Percentiles rank a stretch among this genome's conserved stretches.
phyloP scores from a whole-genome alignment of 495 filamentous ascomycete species.

The Penicillium silybi region DNA sequence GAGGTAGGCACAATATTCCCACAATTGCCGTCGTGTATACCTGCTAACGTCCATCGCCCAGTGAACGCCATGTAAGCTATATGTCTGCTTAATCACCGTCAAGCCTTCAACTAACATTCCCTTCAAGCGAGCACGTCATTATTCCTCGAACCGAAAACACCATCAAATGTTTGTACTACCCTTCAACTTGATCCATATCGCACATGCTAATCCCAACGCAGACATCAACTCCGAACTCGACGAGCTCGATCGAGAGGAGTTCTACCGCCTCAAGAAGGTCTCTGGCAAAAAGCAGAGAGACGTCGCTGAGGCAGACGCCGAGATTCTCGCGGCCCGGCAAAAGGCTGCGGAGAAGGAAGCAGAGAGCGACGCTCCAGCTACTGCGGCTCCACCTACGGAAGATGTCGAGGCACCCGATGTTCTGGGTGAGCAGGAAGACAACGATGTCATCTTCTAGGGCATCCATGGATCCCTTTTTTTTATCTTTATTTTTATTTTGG shows the following conservation, averaged over 20 bases:
- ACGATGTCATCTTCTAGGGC: conserved; percentile 88
- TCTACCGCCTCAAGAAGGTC: conserved; percentile 97
- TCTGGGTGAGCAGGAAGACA: conserved; percentile 80
- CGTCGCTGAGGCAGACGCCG: conserved; percentile 66
- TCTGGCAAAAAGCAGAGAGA: conserved; percentile 93
- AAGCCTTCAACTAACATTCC: conserved; percentile 8
- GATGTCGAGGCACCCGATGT: conserved; percentile 58
- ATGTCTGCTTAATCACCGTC: background rate
- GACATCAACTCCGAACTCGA: conserved; percentile 99
- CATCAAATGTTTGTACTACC: conserved; percentile 72
- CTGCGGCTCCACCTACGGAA: conserved; percentile 9
- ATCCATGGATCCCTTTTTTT: too few relatives aligned
- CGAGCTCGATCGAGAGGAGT: conserved; percentile 96
- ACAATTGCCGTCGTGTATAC: background rate
- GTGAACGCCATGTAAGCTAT: conserved; percentile 88
- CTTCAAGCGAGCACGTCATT: conserved; percentile 78
- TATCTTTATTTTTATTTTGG: conserved; percentile 6
- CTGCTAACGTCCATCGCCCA: conserved; percentile 22
- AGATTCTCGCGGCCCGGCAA: conserved; percentile 60
- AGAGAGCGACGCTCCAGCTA: conserved; percentile 25
- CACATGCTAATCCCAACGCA: conserved; percentile 27
- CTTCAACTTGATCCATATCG: background rate
- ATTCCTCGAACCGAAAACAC: conserved; percentile 98
- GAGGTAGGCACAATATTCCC: conserved; percentile 52
- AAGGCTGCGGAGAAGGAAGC: conserved; percentile 40